Evolutionary conservation across 768 basidiomycete genomes (phyloP), one percentile per base, ranked within the genome.

Genomic region (Mycena epipterygia): DNA sequence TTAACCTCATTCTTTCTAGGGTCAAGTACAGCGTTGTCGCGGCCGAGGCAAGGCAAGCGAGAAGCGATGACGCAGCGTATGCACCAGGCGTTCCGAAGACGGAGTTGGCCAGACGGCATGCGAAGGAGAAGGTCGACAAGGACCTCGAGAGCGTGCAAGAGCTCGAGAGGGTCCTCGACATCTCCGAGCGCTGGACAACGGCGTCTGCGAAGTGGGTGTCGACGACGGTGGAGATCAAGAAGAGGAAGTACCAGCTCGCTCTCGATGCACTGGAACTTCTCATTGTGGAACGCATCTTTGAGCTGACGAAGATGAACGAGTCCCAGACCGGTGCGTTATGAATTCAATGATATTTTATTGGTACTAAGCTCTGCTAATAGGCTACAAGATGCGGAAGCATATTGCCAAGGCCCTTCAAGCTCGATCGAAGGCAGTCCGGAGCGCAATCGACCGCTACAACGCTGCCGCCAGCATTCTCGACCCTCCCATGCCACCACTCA

Each of bases 401-500:
- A 44, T 44, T 17, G 21, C 42, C 42, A 44, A 44, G 42, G 42
- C 42, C 9, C 21, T 44, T 7, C 42, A 44, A 44, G 42, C 42
- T 5, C 13, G 42, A 19, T 44, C 42, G 16, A 44, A 11, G 21
- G 42, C 42, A 17, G 42, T 44, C 5, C 42, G 21, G 16, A 44
- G 21, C 42, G 19, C 42, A 5, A 48, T 48, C 25, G 46, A 48
- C 7, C 46, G 23, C 5, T 48, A 48, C 46, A 48, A 48, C 25
- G 25, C 46, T 3, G 67, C 65, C 23, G 71, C 71, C 19, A 30
- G 48, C 13, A 41, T 32, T 7, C 63, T 67, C 23, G 44, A 14
- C 8, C 72, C 64, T 25, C 71, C 71, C 14, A 41, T 60, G 21
- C 70, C 44, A 8, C 51, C 39, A 55, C 12, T 33, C 46, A 16